Evolutionary conservation across 768 basidiomycete genomes (phyloP), one percentile per base, ranked within the genome.

Genomic region (Paxillus rubicundulus): DNA sequence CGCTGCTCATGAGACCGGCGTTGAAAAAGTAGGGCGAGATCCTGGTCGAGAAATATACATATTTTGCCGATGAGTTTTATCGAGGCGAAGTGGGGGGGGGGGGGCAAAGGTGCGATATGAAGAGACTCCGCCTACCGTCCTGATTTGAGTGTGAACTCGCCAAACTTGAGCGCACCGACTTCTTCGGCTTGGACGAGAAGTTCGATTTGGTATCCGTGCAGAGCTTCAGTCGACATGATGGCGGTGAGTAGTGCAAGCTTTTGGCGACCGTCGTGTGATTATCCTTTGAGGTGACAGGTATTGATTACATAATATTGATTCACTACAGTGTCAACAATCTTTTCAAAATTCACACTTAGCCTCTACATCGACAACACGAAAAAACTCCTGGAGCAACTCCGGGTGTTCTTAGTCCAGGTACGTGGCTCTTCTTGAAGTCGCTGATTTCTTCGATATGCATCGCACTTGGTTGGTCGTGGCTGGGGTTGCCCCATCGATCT

Each of bases 1-100:
- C 93, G 2, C 86, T 84, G 67, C 84, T 89, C 58, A 99, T 78
- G 18, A 92, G 79, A 10, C 92, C 92, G 2, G 94, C 93, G 63
- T 98, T 98, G 79, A 98, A 94, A 70, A 98, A 99, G 73, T 98
- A 98, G 1, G 96, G 97, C 8, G 96, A 99, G 49, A 80, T 73
- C 37, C 92, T 91, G 70, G 40, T 36, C 12, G 12, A 32, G 39
- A 34, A 32, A 33, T 33, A 43, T 8, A 47, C 12, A 47, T 37
- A 33, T 30, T 46, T 39, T 38, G 37, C 37, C 1, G 17, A 8
- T 38, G 17, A 38, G 37, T 38, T 38, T 17, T 18, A 12, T 30
- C 36, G 6, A 13, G 14, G 36, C 36, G 13, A 44, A 37, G 32
- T 34, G 38, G 38, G 45, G 4, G 40, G 36, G 32, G 30, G 38